Percentiles rank a stretch among this genome's conserved stretches.
phyloP scores from a whole-genome alignment of 2,329 filamentous ascomycete species.

The Xylaria arbuscula region DNA sequence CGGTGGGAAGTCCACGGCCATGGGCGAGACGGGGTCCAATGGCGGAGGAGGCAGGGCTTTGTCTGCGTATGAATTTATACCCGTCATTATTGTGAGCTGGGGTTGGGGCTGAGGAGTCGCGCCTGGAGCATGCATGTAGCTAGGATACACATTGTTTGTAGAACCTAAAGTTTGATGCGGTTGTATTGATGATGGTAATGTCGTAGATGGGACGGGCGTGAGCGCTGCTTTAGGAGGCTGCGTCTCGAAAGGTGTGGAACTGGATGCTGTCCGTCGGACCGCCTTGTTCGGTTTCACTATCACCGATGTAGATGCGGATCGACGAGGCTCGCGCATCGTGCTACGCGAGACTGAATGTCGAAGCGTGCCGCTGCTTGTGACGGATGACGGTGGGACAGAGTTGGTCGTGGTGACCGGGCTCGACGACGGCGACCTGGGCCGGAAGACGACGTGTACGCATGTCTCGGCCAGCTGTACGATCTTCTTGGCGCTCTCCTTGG shows the following conservation, averaged over 20 bases:
- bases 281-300: conserved; percentile 35
- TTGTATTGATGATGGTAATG: conserved; percentile 31
- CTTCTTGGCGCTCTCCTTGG: conserved; percentile 65
- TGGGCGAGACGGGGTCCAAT: conserved; percentile 45
- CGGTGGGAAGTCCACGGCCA: conserved; percentile 44
- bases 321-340: conserved; percentile 39
- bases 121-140: conserved; percentile 29
- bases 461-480: conserved; percentile 66
- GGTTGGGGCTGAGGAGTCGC: conserved; percentile 24
- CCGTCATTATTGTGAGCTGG: conserved; percentile 29
- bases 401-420: conserved; percentile 25
- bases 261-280: conserved; percentile 33
- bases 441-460: conserved; percentile 51
- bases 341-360: conserved; percentile 28
- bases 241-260: conserved; percentile 32
- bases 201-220: conserved; percentile 33
- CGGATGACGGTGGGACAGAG: conserved; percentile 20
- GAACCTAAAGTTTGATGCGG: conserved; percentile 28
- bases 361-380: conserved; percentile 15
- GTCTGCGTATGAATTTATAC: conserved; percentile 40
- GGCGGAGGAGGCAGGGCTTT: conserved; percentile 47
- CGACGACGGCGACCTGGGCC: conserved; percentile 44
- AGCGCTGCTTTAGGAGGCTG: conserved; percentile 23
- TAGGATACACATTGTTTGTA: conserved; percentile 24
- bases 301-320: conserved; percentile 45